Conservation (phyloP, 352 stramenopile genomes). For the Phytophthora kernoviae region DNA sequence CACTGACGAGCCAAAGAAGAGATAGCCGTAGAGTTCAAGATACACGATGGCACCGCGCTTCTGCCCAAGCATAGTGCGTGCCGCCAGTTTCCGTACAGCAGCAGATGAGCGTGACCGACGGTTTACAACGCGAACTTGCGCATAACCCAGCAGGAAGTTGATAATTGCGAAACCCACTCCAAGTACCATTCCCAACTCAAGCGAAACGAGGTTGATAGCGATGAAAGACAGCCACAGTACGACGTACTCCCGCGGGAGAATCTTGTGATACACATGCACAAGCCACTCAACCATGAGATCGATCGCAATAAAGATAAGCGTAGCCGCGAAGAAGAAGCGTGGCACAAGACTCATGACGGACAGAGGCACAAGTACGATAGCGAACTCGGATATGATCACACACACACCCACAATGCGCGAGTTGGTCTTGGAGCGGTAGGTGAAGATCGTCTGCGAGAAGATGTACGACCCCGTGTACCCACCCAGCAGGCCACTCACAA, state of each 20-base stretch:
- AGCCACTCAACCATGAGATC: slow-evolving; percentile 98
- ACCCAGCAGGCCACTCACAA: slow-evolving; percentile 94
- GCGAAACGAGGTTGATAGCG: slow-evolving; percentile 93
- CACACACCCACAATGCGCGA: slow-evolving; percentile 91
- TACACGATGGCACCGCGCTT: slow-evolving; percentile 80
- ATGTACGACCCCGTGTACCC: slow-evolving; percentile 99
- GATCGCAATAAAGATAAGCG: slow-evolving; percentile 97
- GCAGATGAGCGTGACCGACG: slow-evolving; percentile 60
- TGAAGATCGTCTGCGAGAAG: slow-evolving; percentile 99
- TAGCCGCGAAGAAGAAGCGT: slow-evolving; percentile 97
- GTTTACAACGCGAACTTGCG: slow-evolving; percentile 72
- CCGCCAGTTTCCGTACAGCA: slow-evolving; percentile 71
- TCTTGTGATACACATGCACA: slow-evolving; percentile 82
- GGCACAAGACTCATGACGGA: slow-evolving; percentile 96
- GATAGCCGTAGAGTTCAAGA: slow-evolving; percentile 81
- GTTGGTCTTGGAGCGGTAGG: slow-evolving; percentile 92
- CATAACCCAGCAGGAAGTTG: slow-evolving; percentile 86
- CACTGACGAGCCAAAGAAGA: slow-evolving; percentile 88
- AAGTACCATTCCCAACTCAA: slow-evolving; percentile 96
- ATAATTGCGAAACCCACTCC: slow-evolving; percentile 91
- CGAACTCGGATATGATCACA: slow-evolving; percentile 89
- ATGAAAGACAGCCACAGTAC: slow-evolving; percentile 94
- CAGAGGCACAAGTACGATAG: slow-evolving; percentile 90
- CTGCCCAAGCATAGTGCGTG: slow-evolving; percentile 60
- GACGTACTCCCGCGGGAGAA: slow-evolving; percentile 91